phyloP scores from a whole-genome alignment of 495 filamentous ascomycete species.

The Parachaetomium inaequale region DNA sequence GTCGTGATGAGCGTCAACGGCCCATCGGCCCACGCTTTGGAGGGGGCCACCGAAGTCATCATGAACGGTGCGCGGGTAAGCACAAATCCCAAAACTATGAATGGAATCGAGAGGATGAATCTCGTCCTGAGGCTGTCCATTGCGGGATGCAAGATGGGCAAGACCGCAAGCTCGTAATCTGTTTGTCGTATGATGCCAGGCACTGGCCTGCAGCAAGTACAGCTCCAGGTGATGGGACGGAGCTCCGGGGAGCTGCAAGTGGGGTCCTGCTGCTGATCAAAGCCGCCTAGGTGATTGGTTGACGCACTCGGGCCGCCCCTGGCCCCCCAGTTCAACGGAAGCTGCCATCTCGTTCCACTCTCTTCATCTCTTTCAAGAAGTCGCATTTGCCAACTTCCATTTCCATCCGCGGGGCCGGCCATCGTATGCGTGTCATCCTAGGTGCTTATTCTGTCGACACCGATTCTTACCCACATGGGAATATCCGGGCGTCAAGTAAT shows the following conservation, averaged over 20 bases:
- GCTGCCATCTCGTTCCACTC: too few relatives aligned
- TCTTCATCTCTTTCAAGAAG: too few relatives aligned
- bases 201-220: background rate
- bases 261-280: background rate
- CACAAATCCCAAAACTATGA: slow-evolving; percentile 37
- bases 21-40: slow-evolving; percentile 47
- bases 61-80: slow-evolving; percentile 42
- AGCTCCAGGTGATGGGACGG: background rate
- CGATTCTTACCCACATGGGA: too few relatives aligned
- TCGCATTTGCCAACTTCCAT: too few relatives aligned
- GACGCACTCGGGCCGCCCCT: too few relatives aligned
- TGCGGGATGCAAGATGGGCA: background rate
- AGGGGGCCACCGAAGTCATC: slow-evolving; percentile 38
- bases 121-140: slow-evolving; percentile 20
- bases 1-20: slow-evolving; percentile 48
- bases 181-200: slow-evolving; percentile 3
- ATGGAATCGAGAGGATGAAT: slow-evolving; percentile 28
- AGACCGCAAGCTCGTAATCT: background rate
- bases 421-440: too few relatives aligned
- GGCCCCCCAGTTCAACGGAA: too few relatives aligned
- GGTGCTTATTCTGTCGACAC: too few relatives aligned
- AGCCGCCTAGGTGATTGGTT: too few relatives aligned
- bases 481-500: too few relatives aligned
- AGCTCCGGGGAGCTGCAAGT: background rate
- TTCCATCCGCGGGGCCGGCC: too few relatives aligned